A percentile compares a stretch with the other conserved stretches of the same genome.
Conservation (phyloP, 257 asterid species). For the Penstemon eatonii region DNA sequence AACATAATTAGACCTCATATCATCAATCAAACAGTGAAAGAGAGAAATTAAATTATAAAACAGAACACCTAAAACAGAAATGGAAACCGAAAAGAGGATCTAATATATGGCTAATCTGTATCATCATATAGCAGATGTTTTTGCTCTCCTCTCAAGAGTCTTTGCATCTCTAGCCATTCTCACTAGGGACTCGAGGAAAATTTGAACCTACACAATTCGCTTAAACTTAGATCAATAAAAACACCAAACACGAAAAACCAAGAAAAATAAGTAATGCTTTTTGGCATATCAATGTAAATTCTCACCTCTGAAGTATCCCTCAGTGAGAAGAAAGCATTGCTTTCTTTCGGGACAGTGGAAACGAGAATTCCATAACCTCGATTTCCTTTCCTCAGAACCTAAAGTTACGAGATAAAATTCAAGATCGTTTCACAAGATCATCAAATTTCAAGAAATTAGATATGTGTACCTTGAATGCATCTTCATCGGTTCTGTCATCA, state of each 20-base stretch:
- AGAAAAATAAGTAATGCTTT: neutral
- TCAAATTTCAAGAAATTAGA: neutral
- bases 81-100: too few species aligned
- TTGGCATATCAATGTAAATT: neutral
- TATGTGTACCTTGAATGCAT: slow-evolving; percentile 79
- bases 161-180: slow-evolving; percentile 38
- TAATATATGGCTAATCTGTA: slow-evolving; percentile 5
- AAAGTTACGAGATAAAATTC: neutral
- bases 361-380: slow-evolving; percentile 86
- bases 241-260: neutral
- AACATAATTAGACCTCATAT: too few species aligned
- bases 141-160: slow-evolving; percentile 17
- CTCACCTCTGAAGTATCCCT: slow-evolving; percentile 80
- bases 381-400: slow-evolving; percentile 61
- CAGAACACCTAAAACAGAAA: too few species aligned
- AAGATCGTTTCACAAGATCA: too few species aligned
- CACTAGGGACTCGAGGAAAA: slow-evolving; percentile 59
- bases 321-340: slow-evolving; percentile 81
- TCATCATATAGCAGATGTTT: slow-evolving; percentile 9
- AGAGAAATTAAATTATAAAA: too few species aligned
- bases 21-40: too few species aligned
- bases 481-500: slow-evolving; percentile 91
- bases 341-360: slow-evolving; percentile 69
- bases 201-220: slow-evolving; percentile 47
- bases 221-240: neutral